Percentiles rank a stretch among this genome's conserved stretches.
phyloP scores from a whole-genome alignment of 2,329 filamentous ascomycete genomes.

The Alternaria burnsii region DNA sequence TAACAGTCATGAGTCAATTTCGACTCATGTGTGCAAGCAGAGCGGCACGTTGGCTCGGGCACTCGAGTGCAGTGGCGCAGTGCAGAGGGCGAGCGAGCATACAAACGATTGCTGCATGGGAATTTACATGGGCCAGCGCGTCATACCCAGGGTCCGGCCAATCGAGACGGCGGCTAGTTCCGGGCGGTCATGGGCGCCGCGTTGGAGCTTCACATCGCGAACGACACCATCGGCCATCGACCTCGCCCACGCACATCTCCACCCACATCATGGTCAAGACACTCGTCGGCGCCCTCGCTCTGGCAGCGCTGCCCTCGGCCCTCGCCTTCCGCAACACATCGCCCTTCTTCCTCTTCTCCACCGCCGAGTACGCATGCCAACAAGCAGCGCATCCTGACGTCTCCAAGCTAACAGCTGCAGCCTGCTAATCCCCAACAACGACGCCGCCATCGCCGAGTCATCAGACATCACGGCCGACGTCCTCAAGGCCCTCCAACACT shows the following conservation, averaged over 20 bases:
- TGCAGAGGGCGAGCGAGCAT: neutral
- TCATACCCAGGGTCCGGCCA: constrained; percentile 33
- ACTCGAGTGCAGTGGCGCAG: constrained; percentile 19
- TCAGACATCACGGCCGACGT: constrained; percentile 55
- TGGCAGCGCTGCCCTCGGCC: constrained; percentile 64
- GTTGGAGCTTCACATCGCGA: constrained; percentile 24
- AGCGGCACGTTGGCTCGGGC: constrained; percentile 6
- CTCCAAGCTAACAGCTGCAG: constrained; percentile 40
- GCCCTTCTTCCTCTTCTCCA: constrained; percentile 89
- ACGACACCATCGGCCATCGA: constrained; percentile 21
- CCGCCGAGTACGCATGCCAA: constrained; percentile 70
- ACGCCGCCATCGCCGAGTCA: constrained; percentile 53
- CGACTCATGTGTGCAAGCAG: constrained; percentile 16
- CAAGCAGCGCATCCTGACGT: constrained; percentile 16
- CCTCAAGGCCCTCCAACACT: constrained; percentile 64
- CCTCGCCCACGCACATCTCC: constrained; percentile 9
- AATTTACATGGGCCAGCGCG: constrained; percentile 32
- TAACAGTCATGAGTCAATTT: constrained; percentile 21
- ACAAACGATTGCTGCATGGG: constrained; percentile 2
- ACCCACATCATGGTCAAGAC: constrained; percentile 54
- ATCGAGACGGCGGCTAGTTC: constrained; percentile 14
- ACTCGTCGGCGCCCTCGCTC: constrained; percentile 57
- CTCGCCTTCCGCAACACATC: constrained; percentile 85
- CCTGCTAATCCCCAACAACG: constrained; percentile 36
- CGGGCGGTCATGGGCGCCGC: constrained; percentile 14